Conservation (phyloP, 164 flowering plant genomes). For the Hamamelis virginiana region DNA sequence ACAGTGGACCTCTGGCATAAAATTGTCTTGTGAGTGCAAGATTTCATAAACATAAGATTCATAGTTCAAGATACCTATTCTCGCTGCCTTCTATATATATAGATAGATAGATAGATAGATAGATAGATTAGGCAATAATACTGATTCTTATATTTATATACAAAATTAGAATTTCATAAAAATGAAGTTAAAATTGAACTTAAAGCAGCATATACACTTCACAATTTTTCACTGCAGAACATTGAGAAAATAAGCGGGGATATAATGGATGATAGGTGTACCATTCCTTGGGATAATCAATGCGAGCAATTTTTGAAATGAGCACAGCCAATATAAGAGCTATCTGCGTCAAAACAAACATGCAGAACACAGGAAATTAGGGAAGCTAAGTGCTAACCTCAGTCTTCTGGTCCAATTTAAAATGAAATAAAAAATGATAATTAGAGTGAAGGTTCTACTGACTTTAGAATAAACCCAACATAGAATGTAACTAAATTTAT, state of each 20-base stretch:
- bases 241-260: neutral
- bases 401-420: neutral
- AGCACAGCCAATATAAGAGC: conserved; percentile 81
- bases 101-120: neutral
- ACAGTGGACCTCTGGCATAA: neutral
- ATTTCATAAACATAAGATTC: neutral
- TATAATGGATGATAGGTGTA: conserved; percentile 25
- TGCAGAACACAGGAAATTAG: neutral
- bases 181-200: neutral
- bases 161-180: neutral
- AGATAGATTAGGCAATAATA: neutral
- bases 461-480: too few species aligned
- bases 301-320: conserved; percentile 94
- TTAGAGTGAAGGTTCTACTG: too few species aligned
- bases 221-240: neutral
- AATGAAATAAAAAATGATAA: neutral
- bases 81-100: too few species aligned
- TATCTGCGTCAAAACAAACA: conserved; percentile 49
- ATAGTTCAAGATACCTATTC: neutral
- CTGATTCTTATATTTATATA: neutral
- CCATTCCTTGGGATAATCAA: conserved; percentile 98
- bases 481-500: too few species aligned
- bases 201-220: neutral
- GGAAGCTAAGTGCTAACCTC: neutral
- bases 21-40: neutral